Evolutionary conservation across 176 grass and related monocot genomes (phyloP), one percentile per base, ranked within the genome.

Genomic region (Aechmea fasciata): DNA sequence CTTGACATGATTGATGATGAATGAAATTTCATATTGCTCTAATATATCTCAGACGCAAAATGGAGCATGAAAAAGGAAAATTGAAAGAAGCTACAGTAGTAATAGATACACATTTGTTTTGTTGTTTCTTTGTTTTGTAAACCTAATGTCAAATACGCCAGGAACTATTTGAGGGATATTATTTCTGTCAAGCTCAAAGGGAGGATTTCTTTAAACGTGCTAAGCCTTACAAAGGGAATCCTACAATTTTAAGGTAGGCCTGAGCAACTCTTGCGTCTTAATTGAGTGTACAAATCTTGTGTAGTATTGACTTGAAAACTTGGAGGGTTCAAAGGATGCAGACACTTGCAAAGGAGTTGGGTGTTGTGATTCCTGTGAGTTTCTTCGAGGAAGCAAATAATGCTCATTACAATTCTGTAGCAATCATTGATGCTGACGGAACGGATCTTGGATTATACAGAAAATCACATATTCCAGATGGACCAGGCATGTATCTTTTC

Each of bases 111-210:
- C 10, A 22, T 88, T 52, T 33, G 13, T 73, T 69, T 15, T 65
- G 51, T 12, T 49, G 68, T 50, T 81, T 1, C 29, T 76, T 71
- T n/a, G 10, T 49, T 69, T 50, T 81, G n/a, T 10, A 11, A 9
- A 11, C 1, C 65, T 25, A 49, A 10, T 64, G 11, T 63, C 9
- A 67, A 69, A 57, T 83, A 28, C 68, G 51, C 23, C 48, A 99
- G 94, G 89, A 99, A 79, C 70, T 99, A 26, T 99, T 99, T 84
- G 94, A 99, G 65, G 89, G 94, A 9, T 77, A 86, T 57, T 93
- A 99, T 87, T 99, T 99, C 73, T 99, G 94, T 77, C 94, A 99
- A 82, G 89, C 84, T 87, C 87, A 97, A 82, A 87, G 84, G 73
- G 53, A 87, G 78, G 94, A 93, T 66, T 93, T 87, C 64, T 97